Percentiles rank a stretch among this genome's conserved stretches.
Evolutionary conservation across 1,284 basidiomycete species (phyloP).

Genomic region (Agaricales sp.): DNA sequence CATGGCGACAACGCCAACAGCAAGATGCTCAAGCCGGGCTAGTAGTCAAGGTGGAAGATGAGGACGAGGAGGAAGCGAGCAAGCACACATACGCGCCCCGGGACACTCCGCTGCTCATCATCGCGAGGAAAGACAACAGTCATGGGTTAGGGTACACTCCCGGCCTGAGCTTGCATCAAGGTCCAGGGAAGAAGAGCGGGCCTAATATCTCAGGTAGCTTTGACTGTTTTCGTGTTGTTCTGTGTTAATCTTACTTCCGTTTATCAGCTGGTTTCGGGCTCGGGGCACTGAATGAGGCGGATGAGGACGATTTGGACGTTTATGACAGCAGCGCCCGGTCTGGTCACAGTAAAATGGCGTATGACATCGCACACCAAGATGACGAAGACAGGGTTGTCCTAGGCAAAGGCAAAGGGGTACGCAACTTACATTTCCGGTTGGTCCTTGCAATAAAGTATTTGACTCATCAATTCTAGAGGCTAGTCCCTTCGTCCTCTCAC

Average conservation of each 20-base stretch:
- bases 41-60: conserved; percentile 35
- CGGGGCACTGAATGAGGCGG: conserved; percentile 79
- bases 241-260: conserved; percentile 3
- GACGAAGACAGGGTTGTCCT: conserved; percentile 47
- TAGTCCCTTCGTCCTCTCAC: conserved; percentile 16
- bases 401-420: conserved; percentile 18
- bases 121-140: conserved; percentile 62
- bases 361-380: conserved; percentile 52
- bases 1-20: conserved; percentile 61
- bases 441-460: conserved; percentile 12
- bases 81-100: conserved; percentile 83
- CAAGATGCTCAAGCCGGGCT: conserved; percentile 49
- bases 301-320: conserved; percentile 83
- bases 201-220: conserved; percentile 47
- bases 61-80: conserved; percentile 62
- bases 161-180: conserved; percentile 55
- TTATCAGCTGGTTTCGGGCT: conserved; percentile 69
- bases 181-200: conserved; percentile 34
- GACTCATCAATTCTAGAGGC: conserved; percentile 27
- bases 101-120: conserved; percentile 59
- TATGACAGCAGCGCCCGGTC: conserved; percentile 43
- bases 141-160: conserved; percentile 75
- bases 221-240: conserved; percentile 2
- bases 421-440: conserved; percentile 14
- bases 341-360: conserved; percentile 52